Evolutionary conservation across 164 flowering plant genomes (phyloP).

Genomic region (Echeveria elegans): DNA sequence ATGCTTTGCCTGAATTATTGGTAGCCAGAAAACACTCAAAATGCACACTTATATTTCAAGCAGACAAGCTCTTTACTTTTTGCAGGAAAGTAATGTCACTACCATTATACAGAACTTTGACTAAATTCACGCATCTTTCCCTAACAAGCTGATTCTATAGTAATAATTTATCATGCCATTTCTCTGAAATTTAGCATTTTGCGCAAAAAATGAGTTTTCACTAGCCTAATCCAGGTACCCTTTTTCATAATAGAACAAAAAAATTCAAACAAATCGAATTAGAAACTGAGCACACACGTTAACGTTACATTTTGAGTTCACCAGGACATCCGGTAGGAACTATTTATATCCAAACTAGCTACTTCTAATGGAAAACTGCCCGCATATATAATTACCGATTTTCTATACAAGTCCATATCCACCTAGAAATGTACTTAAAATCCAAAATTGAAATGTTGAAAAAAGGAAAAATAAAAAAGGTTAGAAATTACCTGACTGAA

Average conservation of each 20-base stretch:
- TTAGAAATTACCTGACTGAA: constrained; percentile 22
- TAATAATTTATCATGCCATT: neutral
- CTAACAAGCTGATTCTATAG: neutral
- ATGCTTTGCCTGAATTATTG: neutral
- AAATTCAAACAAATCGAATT: no score
- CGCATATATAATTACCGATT: no score
- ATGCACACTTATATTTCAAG: neutral
- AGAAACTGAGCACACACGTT: no score
- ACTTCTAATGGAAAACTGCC: no score
- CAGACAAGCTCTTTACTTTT: constrained; percentile 1
- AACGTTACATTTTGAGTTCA: no score
- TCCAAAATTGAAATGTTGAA: neutral
- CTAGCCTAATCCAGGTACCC: no score
- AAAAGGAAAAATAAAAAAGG: neutral
- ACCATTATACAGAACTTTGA: constrained; percentile 3
- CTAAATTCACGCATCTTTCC: neutral
- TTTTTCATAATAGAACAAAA: no score
- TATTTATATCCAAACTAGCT: no score
- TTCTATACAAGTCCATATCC: no score
- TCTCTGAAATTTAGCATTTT: neutral
- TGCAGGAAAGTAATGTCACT: neutral
- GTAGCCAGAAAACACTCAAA: neutral
- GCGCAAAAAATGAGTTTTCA: neutral
- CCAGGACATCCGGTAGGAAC: no score
- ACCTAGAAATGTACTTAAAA: neutral